Conservation (phyloP, 2,329 filamentous ascomycete species). For the Penicillium occitanis region DNA sequence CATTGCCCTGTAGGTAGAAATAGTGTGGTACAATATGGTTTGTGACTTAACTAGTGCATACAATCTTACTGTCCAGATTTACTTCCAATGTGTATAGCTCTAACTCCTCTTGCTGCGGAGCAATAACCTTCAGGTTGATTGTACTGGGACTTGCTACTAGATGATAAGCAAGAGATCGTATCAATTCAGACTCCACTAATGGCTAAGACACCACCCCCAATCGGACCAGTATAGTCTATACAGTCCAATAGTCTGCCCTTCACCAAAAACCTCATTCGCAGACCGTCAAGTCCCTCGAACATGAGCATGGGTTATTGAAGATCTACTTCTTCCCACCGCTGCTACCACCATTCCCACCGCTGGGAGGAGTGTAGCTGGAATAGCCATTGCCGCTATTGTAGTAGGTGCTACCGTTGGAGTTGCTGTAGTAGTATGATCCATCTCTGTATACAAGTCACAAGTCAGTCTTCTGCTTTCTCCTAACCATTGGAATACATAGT, state of each 20-base stretch:
- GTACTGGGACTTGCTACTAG: neutral
- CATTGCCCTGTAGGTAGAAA: too few species aligned
- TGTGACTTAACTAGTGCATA: too few species aligned
- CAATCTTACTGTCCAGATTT: neutral
- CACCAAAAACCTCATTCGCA: neutral
- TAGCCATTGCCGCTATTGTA: slow-evolving; percentile 61
- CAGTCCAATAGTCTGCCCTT: neutral
- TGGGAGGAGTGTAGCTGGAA: slow-evolving; percentile 61
- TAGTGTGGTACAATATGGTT: too few species aligned
- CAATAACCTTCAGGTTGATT: neutral
- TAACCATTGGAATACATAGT: neutral
- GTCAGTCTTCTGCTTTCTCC: neutral
- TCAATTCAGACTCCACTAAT: neutral
- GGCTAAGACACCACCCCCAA: neutral
- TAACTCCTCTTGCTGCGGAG: neutral
- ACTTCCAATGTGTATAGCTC: neutral
- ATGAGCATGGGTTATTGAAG: too few species aligned
- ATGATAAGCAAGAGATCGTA: neutral
- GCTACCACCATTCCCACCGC: slow-evolving; percentile 34
- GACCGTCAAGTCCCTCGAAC: neutral
- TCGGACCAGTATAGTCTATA: neutral
- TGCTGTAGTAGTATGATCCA: slow-evolving; percentile 73
- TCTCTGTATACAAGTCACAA: slow-evolving; percentile 41
- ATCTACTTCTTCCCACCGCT: slow-evolving; percentile 12
- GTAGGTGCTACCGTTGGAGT: slow-evolving; percentile 67